A percentile compares a stretch with the other conserved stretches of the same genome.
Conservation (phyloP, 2,329 filamentous ascomycete genomes). For the Verticillium longisporum region DNA sequence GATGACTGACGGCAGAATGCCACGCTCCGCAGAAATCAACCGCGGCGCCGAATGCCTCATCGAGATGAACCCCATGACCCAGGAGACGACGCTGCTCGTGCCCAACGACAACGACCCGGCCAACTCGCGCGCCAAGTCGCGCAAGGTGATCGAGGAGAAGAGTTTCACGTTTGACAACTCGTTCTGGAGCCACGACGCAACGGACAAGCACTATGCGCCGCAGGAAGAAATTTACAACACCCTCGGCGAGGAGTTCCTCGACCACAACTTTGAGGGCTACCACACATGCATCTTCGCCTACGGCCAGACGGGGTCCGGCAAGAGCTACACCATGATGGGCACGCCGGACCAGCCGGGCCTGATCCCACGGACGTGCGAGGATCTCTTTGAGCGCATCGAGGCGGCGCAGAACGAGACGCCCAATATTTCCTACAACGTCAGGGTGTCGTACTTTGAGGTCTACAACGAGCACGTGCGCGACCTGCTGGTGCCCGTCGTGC, state of each 20-base stretch:
- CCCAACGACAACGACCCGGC: conserved; percentile 51
- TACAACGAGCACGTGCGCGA: conserved; percentile 99
- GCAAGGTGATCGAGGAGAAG: conserved; percentile 79
- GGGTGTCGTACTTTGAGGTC: conserved; percentile 97
- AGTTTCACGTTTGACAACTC: conserved; percentile 95
- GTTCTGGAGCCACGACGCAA: conserved; percentile 86
- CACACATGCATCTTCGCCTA: conserved; percentile 99
- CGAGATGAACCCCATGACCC: conserved; percentile 80
- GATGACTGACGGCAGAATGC: conserved; percentile 5
- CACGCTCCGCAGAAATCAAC: conserved; percentile 59
- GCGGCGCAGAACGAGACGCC: conserved; percentile 68
- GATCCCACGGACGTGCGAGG: conserved; percentile 92
- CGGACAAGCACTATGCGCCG: conserved; percentile 78
- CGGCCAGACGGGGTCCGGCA: conserved; percentile 93
- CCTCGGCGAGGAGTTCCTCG: conserved; percentile 91
- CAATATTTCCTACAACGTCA: conserved; percentile 93
- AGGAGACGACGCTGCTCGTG: conserved; percentile 73
- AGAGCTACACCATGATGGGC: conserved; percentile 99
- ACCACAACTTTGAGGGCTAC: conserved; percentile 99
- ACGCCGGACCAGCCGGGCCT: conserved; percentile 76
- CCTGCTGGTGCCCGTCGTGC: conserved; percentile 67
- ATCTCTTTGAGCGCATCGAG: conserved; percentile 90
- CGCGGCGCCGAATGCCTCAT: conserved; percentile 79
- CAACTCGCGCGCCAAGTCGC: conserved; percentile 54
- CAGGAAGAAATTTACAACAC: conserved; percentile 93